These are phyloP conservation scores for Stenocarpella maydis DNA, from an alignment of 2,329 filamentous ascomycete species.

Conservation along the genomic window DNA sequence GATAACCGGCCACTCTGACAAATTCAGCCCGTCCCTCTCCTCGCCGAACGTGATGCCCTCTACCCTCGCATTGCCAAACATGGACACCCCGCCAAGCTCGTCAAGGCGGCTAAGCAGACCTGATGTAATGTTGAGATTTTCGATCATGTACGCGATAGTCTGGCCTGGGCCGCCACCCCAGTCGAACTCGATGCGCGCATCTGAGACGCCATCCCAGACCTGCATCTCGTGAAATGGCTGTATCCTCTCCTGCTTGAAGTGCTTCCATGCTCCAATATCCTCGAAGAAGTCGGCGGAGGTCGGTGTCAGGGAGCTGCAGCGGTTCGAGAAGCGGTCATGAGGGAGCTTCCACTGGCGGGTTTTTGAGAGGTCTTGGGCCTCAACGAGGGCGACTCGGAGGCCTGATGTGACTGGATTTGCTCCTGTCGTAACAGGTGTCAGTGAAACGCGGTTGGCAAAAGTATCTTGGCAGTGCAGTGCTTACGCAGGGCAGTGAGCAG, in stretches of 20 bases:
- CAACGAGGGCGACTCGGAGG: slow-evolving; percentile 87
- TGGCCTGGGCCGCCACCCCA: slow-evolving; percentile 63
- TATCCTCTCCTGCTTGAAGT: slow-evolving; percentile 75
- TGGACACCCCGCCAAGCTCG: slow-evolving; percentile 71
- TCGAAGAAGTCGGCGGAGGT: slow-evolving; percentile 84
- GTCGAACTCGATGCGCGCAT: slow-evolving; percentile 88
- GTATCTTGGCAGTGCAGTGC: slow-evolving; percentile 38
- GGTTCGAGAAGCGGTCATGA: slow-evolving; percentile 81
- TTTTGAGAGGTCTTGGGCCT: slow-evolving; percentile 84
- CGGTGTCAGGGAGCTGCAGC: slow-evolving; percentile 94
- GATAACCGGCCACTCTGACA: slow-evolving; percentile 88
- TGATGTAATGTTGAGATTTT: slow-evolving; percentile 89
- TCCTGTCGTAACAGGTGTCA: slow-evolving; percentile 56
- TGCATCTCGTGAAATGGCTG: slow-evolving; percentile 96
- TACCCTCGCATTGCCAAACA: slow-evolving; percentile 81
- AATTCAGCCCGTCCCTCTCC: slow-evolving; percentile 73
- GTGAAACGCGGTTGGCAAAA: neutral
- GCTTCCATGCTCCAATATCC: slow-evolving; percentile 83
- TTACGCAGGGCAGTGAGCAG: slow-evolving; percentile 79
- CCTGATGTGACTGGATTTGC: slow-evolving; percentile 77
- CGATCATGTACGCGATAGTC: slow-evolving; percentile 94
- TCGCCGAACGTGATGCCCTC: slow-evolving; percentile 80
- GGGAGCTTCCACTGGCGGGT: slow-evolving; percentile 72
- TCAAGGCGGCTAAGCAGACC: slow-evolving; percentile 77
- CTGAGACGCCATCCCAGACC: slow-evolving; percentile 95